Evolutionary conservation across 768 basidiomycete species (phyloP).

Genomic region (Galerina sulciceps): DNA sequence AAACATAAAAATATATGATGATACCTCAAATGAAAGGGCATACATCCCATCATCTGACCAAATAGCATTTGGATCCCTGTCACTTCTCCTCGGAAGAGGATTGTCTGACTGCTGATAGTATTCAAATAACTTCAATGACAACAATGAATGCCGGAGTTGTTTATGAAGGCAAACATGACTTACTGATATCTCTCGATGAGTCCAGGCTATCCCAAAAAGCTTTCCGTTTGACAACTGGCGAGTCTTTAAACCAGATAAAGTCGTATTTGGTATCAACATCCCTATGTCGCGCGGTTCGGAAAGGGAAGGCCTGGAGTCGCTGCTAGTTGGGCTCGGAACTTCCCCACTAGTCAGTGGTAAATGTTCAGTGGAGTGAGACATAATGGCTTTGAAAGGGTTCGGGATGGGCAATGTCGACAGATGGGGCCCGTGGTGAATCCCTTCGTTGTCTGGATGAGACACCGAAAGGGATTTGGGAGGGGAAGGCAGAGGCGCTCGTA

Average conservation of each 20-base stretch:
- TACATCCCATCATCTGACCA: conserved; percentile 47
- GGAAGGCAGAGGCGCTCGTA: conserved; percentile 28
- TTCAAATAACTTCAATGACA: conserved; percentile 39
- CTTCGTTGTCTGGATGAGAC: conserved; percentile 30
- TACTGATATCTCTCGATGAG: conserved; percentile 44
- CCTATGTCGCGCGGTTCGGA: conserved; percentile 27
- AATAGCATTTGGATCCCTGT: conserved; percentile 30
- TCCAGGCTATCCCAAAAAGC: conserved; percentile 52
- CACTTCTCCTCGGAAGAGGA: conserved; percentile 32
- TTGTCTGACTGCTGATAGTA: conserved; percentile 28
- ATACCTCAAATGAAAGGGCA: conserved; percentile 44
- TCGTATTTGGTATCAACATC: conserved; percentile 18
- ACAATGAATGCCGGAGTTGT: neutral
- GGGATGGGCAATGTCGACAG: conserved; percentile 49
- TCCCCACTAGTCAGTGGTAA: conserved; percentile 26
- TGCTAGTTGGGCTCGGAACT: neutral
- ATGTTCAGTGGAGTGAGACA: conserved; percentile 53
- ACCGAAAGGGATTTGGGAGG: conserved; percentile 13
- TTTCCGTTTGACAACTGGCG: conserved; percentile 27
- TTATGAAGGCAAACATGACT: conserved; percentile 12
- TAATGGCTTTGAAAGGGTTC: conserved; percentile 65
- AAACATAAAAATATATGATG: neutral
- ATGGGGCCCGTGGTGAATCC: conserved; percentile 26
- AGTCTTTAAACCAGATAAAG: conserved; percentile 25
- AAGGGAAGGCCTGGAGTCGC: conserved; percentile 17